phyloP scores from a whole-genome alignment of 345 rosid species.

The Ceriops decandra region DNA sequence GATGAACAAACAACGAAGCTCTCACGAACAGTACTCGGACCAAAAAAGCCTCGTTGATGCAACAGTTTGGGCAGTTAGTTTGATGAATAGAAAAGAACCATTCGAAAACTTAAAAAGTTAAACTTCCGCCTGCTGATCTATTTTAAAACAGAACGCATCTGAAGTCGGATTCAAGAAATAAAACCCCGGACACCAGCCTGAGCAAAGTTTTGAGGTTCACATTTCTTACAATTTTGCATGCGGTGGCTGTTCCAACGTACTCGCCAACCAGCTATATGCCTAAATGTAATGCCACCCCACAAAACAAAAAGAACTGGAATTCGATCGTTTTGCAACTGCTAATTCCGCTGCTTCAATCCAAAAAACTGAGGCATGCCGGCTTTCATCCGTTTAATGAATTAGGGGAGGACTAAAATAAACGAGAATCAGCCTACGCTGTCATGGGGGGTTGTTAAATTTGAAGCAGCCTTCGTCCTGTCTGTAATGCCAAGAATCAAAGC shows the following conservation, averaged over 20 bases:
- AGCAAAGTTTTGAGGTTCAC: not conserved
- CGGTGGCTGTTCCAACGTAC: not conserved
- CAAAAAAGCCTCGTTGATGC: too few species aligned
- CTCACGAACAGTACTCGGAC: too few species aligned
- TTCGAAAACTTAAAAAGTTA: not conserved
- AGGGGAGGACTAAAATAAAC: not conserved
- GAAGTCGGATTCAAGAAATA: not conserved
- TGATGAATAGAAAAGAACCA: not conserved
- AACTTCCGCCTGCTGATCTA: not conserved
- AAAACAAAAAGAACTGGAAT: not conserved
- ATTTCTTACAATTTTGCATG: not conserved
- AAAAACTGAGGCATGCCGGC: too few species aligned
- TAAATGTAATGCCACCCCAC: not conserved
- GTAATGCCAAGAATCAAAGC: conserved; percentile 47
- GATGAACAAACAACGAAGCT: too few species aligned
- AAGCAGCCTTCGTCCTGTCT: conserved; percentile 18
- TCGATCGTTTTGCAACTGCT: not conserved
- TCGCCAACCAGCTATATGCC: not conserved
- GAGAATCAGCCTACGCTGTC: conserved; percentile 5
- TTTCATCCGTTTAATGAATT: not conserved
- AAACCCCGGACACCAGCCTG: not conserved
- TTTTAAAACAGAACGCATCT: not conserved
- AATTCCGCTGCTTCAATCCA: too few species aligned
- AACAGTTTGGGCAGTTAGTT: too few species aligned
- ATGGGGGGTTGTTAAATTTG: conserved; percentile 23